Evolutionary conservation across 2,329 filamentous ascomycete species (phyloP).

Genomic region (Aspergillus sergii): DNA sequence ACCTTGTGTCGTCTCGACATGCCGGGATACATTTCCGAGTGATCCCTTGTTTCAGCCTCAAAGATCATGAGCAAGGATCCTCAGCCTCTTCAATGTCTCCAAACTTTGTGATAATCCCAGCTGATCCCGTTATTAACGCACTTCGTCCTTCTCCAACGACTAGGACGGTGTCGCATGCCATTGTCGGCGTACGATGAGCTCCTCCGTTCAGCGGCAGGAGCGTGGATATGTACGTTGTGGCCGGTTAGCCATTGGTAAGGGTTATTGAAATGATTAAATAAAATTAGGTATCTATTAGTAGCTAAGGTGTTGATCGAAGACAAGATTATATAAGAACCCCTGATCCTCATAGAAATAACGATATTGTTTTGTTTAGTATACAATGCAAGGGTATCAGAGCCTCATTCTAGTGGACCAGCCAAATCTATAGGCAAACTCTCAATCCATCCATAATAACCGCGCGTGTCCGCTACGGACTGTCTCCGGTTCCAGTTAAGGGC

Average conservation of each 20-base stretch:
- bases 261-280: not conserved
- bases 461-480: not conserved
- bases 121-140: too few species aligned
- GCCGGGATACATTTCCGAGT: not conserved
- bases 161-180: too few species aligned
- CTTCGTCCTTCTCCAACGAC: too few species aligned
- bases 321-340: not conserved
- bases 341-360: not conserved
- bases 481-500: not conserved
- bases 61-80: too few species aligned
- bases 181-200: too few species aligned
- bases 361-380: not conserved
- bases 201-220: not conserved
- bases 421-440: constrained; percentile 18
- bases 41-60: too few species aligned
- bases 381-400: constrained; percentile 21
- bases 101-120: too few species aligned
- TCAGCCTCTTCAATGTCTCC: too few species aligned
- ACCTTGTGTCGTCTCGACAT: not conserved
- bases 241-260: not conserved
- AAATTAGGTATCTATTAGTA: not conserved
- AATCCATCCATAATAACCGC: constrained; percentile 11
- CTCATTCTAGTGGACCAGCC: constrained; percentile 2
- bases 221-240: not conserved
- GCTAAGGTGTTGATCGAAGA: not conserved